phyloP scores from a whole-genome alignment of 257 asterid species.

The Penstemon davidsonii region DNA sequence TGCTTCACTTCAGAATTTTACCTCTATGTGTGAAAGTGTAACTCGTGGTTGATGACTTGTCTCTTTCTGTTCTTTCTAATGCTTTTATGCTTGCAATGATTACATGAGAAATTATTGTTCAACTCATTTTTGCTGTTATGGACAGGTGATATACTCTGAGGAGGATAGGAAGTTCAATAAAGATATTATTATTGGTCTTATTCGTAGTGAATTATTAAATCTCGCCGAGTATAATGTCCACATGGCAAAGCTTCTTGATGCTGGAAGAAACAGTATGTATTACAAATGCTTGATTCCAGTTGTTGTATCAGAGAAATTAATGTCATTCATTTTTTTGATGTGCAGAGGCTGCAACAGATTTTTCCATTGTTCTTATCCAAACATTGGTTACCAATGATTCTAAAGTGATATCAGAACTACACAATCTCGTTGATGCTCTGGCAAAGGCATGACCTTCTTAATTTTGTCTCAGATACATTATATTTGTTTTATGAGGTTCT shows the following conservation, averaged over 20 bases:
- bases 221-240: conserved; percentile 93
- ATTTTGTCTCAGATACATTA: conserved; percentile 11
- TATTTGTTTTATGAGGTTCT: conserved; percentile 26
- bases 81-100: not conserved
- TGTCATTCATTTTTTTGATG: conserved; percentile 21
- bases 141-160: conserved; percentile 87
- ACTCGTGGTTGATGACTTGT: not conserved
- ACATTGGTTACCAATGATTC: conserved; percentile 60
- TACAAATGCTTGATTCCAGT: conserved; percentile 20
- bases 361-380: conserved; percentile 82
- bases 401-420: conserved; percentile 78
- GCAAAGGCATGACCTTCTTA: conserved; percentile 62
- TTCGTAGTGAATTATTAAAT: conserved; percentile 72
- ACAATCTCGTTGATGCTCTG: conserved; percentile 85
- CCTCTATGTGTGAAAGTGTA: not conserved
- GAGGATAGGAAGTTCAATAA: conserved; percentile 88
- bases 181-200: conserved; percentile 84
- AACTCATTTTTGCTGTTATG: conserved; percentile 23
- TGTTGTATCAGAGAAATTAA: conserved; percentile 19
- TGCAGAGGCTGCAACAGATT: conserved; percentile 94
- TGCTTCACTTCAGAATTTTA: not conserved
- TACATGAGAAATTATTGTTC: not conserved
- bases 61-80: not conserved
- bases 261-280: conserved; percentile 90
- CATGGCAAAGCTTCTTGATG: conserved; percentile 94